Evolutionary conservation across 2,329 filamentous ascomycete genomes (phyloP), one percentile per base, ranked within the genome.

Genomic region (Westerdykella sp.): DNA sequence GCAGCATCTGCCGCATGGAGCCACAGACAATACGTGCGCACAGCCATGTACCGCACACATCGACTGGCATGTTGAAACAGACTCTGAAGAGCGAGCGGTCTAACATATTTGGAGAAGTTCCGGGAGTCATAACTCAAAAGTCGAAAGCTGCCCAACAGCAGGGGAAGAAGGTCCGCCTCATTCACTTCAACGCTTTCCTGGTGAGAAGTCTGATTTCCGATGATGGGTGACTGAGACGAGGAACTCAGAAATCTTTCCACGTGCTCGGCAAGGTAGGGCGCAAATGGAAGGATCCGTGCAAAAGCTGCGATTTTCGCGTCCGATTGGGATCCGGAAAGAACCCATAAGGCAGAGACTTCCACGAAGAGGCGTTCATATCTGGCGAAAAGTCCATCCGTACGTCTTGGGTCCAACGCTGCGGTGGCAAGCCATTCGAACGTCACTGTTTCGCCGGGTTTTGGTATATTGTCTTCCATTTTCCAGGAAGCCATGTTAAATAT

Each of bases 271-370:
- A 97, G 74, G 61, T 91, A 81, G 40, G 88, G 85, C 52, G 86
- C 85, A 72, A 93, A 83, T 14, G 88, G 87, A 55, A 96, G 66
- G 49, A 95, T 76, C 58, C 85, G 79, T 47, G 86, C 84, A 69
- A 95, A 85, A 25, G 86, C 84, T 43, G 83, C 77, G 50, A 91
- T 76, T 53, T 63, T 64, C 6, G 53, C 62, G 46, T 55, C 58
- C 28, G 62, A 65, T 34, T 57, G 47, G 31, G 49, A 55, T 45
- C 53, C 70, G 56, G 62, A 71, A 65, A 57, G 72, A 36, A 85
- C 73, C 88, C 88, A 95, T 72, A 85, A 76, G 48, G 88, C 85
- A 67, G 85, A 87, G 39, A 94, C 74, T 66, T 96, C 90, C 55
- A 87, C 80, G 57, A 93, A 87, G 34, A 90, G 70, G 48, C 77